Evolutionary conservation across 1,284 basidiomycete species (phyloP).

Genomic region (Cutaneotrichosporon dermatis): DNA sequence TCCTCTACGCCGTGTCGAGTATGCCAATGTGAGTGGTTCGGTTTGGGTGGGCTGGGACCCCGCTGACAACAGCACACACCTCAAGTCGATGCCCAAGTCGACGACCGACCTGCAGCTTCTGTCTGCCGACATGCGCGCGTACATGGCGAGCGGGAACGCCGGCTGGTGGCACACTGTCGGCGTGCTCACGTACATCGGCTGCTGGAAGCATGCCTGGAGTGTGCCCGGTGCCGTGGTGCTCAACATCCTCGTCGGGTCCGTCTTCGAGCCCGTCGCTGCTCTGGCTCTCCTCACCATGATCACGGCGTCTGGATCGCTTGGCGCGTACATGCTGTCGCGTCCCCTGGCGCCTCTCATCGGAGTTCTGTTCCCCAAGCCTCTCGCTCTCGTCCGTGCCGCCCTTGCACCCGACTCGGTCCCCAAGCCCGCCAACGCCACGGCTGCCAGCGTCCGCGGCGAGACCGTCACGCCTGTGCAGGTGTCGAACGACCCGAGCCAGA

Average conservation of each 20-base stretch:
- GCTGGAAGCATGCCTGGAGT: conserved; percentile 94
- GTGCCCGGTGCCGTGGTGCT: conserved; percentile 84
- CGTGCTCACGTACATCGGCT: conserved; percentile 75
- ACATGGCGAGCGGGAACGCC: conserved; percentile 41
- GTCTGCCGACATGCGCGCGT: conserved; percentile 45
- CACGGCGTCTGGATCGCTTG: conserved; percentile 77
- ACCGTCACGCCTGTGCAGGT: conserved; percentile 45
- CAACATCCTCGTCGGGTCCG: conserved; percentile 84
- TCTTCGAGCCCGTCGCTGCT: conserved; percentile 74
- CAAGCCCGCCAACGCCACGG: not conserved
- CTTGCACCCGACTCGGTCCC: conserved; percentile 38
- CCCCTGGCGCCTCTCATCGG: conserved; percentile 79
- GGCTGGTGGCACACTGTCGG: conserved; percentile 55
- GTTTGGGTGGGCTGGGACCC: not conserved
- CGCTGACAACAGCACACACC: conserved; percentile 32
- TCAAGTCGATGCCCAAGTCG: conserved; percentile 46
- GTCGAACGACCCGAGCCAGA: conserved; percentile 28
- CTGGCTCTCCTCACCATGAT: conserved; percentile 72
- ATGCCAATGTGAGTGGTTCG: conserved; percentile 46
- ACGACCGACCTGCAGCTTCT: conserved; percentile 48
- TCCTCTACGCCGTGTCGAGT: conserved; percentile 37
- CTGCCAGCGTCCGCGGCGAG: conserved; percentile 19
- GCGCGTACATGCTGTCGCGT: conserved; percentile 68
- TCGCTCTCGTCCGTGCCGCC: conserved; percentile 59
- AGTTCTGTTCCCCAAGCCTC: conserved; percentile 71